phyloP scores from a whole-genome alignment of 352 stramenopile genomes.

The Phytophthora meadii region DNA sequence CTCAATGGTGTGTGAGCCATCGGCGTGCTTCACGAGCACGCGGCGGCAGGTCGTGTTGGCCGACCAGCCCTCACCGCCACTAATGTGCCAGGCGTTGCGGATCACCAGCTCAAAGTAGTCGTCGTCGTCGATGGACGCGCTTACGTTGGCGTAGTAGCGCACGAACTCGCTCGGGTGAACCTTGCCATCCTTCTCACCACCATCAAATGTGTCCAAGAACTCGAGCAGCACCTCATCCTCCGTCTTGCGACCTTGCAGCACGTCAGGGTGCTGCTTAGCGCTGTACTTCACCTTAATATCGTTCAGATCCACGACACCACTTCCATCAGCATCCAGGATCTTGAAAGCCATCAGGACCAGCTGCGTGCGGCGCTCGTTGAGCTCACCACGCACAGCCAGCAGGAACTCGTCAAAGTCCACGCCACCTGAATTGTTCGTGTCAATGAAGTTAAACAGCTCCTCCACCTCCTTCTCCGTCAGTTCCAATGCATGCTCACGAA shows the following conservation, averaged over 20 bases:
- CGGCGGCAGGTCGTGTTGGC: constrained; percentile 89
- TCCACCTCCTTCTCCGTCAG: constrained; percentile 61
- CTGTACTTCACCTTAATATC: constrained; percentile 85
- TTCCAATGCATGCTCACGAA: constrained; percentile 70
- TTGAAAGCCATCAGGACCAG: constrained; percentile 84
- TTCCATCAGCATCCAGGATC: constrained; percentile 76
- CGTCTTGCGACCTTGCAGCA: constrained; percentile 76
- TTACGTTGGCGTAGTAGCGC: constrained; percentile 92
- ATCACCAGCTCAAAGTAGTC: constrained; percentile 95
- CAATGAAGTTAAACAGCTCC: constrained; percentile 87
- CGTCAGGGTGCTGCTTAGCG: constrained; percentile 85
- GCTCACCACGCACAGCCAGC: constrained; percentile 66
- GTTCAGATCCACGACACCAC: constrained; percentile 75
- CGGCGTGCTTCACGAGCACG: constrained; percentile 87
- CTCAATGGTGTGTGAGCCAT: constrained; percentile 83
- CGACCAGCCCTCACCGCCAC: constrained; percentile 79
- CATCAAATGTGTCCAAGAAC: constrained; percentile 89
- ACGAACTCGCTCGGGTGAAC: constrained; percentile 88
- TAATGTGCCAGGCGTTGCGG: constrained; percentile 89
- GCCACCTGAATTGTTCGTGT: constrained; percentile 77
- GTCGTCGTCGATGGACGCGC: constrained; percentile 90
- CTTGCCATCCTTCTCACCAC: constrained; percentile 87
- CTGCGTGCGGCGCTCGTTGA: constrained; percentile 79
- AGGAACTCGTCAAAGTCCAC: constrained; percentile 91
- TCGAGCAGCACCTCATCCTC: constrained; percentile 79